Conservation (phyloP, 2,329 filamentous ascomycete species). For the Aspergillus brasiliensis region DNA sequence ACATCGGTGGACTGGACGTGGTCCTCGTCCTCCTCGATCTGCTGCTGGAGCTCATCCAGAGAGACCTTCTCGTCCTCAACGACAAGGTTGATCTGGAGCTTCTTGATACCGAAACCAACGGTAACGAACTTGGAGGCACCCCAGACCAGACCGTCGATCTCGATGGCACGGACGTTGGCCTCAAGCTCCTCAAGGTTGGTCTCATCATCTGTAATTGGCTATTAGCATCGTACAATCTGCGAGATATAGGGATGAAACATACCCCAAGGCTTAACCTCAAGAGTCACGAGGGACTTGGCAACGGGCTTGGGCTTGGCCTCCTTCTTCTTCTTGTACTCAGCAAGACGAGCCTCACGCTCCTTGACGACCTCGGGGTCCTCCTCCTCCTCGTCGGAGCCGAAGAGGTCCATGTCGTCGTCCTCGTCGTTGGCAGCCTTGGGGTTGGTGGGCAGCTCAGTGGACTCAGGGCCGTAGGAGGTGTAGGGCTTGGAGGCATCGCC, state of each 20-base stretch:
- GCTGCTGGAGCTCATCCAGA: slow-evolving; percentile 78
- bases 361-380: slow-evolving; percentile 84
- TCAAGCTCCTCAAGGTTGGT: slow-evolving; percentile 86
- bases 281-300: slow-evolving; percentile 93
- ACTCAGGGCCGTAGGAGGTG: slow-evolving; percentile 89
- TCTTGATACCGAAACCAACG: slow-evolving; percentile 97
- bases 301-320: slow-evolving; percentile 85
- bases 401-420: slow-evolving; percentile 90
- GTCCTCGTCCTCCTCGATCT: slow-evolving; percentile 87
- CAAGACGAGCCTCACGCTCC: slow-evolving; percentile 85
- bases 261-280: slow-evolving; percentile 99
- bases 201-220: slow-evolving; percentile 70
- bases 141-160: slow-evolving; percentile 95
- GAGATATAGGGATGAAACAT: slow-evolving; percentile 46
- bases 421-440: slow-evolving; percentile 77
- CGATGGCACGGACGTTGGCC: slow-evolving; percentile 75
- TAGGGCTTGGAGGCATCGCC: slow-evolving; percentile 88
- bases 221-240: slow-evolving; percentile 25
- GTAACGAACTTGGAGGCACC: slow-evolving; percentile 85
- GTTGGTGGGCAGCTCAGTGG: slow-evolving; percentile 75
- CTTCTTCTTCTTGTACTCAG: slow-evolving; percentile 97
- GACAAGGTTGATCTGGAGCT: slow-evolving; percentile 98
- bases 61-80: slow-evolving; percentile 97
- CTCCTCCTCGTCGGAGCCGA: slow-evolving; percentile 91
- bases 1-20: slow-evolving; percentile 94